Evolutionary conservation across 345 rosid genomes (phyloP).

Genomic region (Odontarrhena argentea): DNA sequence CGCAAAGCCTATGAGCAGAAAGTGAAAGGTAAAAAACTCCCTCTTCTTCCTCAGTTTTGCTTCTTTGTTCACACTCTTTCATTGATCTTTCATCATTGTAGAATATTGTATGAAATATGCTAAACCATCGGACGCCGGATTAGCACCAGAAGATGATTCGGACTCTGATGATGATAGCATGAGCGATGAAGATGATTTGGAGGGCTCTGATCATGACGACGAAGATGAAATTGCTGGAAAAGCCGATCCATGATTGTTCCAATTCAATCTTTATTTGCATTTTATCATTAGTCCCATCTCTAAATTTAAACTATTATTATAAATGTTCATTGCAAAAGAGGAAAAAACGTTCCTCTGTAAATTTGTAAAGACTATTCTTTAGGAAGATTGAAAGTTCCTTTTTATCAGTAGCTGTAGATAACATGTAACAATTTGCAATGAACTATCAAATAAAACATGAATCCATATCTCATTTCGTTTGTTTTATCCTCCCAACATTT

Average conservation of each 20-base stretch:
- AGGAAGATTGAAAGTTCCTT: slow-evolving; percentile 19
- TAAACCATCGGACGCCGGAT: slow-evolving; percentile 53
- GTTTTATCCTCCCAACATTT: neutral
- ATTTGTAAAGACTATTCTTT: slow-evolving; percentile 35
- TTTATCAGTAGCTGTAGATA: slow-evolving; percentile 2
- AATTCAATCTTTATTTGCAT: slow-evolving; percentile 29
- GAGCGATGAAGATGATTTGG: slow-evolving; percentile 49
- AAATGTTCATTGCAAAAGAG: slow-evolving; percentile 27
- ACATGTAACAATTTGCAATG: slow-evolving; percentile 14
- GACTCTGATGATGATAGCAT: slow-evolving; percentile 50
- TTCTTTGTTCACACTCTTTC: slow-evolving; percentile 12
- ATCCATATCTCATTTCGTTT: slow-evolving; percentile 14
- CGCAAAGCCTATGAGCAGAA: slow-evolving; percentile 55
- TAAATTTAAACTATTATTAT: slow-evolving; percentile 8
- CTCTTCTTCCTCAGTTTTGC: neutral
- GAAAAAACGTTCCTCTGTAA: slow-evolving; percentile 37
- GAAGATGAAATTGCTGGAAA: slow-evolving; percentile 59
- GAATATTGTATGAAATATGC: slow-evolving; percentile 69
- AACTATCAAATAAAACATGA: slow-evolving; percentile 6
- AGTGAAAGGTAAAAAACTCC: slow-evolving; percentile 53
- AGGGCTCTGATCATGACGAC: slow-evolving; percentile 43
- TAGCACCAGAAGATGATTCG: slow-evolving; percentile 44
- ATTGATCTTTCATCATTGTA: slow-evolving; percentile 28
- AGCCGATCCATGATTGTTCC: slow-evolving; percentile 48
- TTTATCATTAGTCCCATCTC: slow-evolving; percentile 18